These are phyloP conservation scores for Colletotrichum gloeosporioides DNA, from an alignment of 2,329 filamentous ascomycete genomes.

Conservation along the genomic window DNA sequence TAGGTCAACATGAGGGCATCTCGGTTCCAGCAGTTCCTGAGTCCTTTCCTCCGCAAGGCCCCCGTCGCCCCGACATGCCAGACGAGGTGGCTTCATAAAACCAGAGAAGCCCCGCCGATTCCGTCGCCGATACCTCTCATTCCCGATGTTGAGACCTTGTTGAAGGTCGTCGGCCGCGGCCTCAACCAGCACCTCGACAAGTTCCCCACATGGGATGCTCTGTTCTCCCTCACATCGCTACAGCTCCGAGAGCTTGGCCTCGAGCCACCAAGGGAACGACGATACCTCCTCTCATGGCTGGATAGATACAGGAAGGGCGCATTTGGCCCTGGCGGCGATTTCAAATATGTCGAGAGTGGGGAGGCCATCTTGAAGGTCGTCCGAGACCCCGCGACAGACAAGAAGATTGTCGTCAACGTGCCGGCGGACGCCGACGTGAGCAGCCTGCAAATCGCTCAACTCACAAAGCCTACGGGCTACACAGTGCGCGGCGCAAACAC, in stretches of 20 bases:
- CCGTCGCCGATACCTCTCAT: slow-evolving; percentile 84
- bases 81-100: slow-evolving; percentile 49
- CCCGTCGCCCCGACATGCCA: slow-evolving; percentile 36
- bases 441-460: slow-evolving; percentile 31
- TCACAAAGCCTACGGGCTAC: slow-evolving; percentile 54
- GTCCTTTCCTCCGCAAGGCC: slow-evolving; percentile 18
- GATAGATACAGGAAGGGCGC: slow-evolving; percentile 81
- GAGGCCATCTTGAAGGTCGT: slow-evolving; percentile 56
- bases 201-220: slow-evolving; percentile 86
- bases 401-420: slow-evolving; percentile 62
- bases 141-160: slow-evolving; percentile 84
- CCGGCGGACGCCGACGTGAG: slow-evolving; percentile 45
- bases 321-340: slow-evolving; percentile 83
- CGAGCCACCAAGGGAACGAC: slow-evolving; percentile 81
- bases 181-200: slow-evolving; percentile 84
- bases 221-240: slow-evolving; percentile 80
- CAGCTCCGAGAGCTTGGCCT: slow-evolving; percentile 86
- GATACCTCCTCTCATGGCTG: slow-evolving; percentile 88
- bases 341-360: slow-evolving; percentile 70
- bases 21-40: slow-evolving; percentile 16
- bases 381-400: slow-evolving; percentile 45
- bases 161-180: slow-evolving; percentile 88
- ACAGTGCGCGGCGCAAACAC: slow-evolving; percentile 70
- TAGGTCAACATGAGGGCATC: slow-evolving; percentile 22
- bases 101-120: slow-evolving; percentile 43